Base-by-base conservation (phyloP, 805 yeast genomes). In the Pichia pseudocactophila region DNA sequence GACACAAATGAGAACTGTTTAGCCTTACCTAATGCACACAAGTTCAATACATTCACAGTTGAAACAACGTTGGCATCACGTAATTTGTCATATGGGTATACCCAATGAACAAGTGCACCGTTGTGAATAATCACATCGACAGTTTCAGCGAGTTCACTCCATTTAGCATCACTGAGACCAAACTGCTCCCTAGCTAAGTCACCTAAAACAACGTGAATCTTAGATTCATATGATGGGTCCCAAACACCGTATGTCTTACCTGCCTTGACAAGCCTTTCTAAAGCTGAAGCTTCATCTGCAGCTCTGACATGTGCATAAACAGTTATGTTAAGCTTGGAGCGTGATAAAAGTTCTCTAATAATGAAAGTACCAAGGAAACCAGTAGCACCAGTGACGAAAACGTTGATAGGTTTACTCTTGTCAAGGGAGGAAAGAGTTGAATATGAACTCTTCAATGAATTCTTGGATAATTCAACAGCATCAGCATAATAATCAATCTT, bases 81-180 rank as follows among this genome's bases (percentile, higher is more conserved):
- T 55, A 92, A 69, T 50, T 84, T 85, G 37, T 82, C 66, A 64
- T 92, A 92, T 22, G 98, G 97, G 61, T 84, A 92, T 2, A 89
- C 96, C 99, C 99, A 92, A 62, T 92, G 98, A 31, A 92, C 99
- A 48, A 89, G 70, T 15, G 99, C 99, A 68, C 97, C 98, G 54
- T 92, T 92, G 63, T 92, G 99, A 48, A 92, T 76, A 40, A 92
- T 79, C 3, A 81, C 80, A 61, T 94, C 98, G 44, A 90, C 69
- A 1, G 68, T 64, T 13, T 73, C 62, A 9, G 77, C 65, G 45
- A 92, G 71, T 7, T 54, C 38, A 1, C 51, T 35, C 95, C 96
- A 92, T 27, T 67, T 65, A 3, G 53, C 59, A 30, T 71, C 70
- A 15, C 64, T 51, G 41, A 86, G 56, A 0, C 97, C 98, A 58